phyloP scores from a whole-genome alignment of 108 stramenopile species.

The Cylindrotheca fusiformis region DNA sequence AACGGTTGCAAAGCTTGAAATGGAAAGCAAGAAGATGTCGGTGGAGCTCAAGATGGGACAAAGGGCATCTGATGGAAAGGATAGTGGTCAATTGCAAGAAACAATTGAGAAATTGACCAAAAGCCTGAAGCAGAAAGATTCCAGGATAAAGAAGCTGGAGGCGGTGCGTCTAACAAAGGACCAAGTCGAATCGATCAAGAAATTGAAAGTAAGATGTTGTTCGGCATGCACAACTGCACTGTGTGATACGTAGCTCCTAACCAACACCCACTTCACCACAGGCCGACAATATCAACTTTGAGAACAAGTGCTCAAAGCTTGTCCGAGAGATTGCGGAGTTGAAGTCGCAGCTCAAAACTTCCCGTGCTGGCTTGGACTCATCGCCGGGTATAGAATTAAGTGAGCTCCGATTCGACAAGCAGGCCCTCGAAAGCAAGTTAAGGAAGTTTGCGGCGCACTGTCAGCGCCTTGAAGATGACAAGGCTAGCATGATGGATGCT shows the following conservation, averaged over 20 bases:
- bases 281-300: constrained; percentile 52
- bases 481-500: constrained; percentile 50
- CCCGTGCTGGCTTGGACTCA: constrained; percentile 18
- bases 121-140: constrained; percentile 53
- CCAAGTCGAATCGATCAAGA: constrained; percentile 61
- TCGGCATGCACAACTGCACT: no score
- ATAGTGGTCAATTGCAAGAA: background rate
- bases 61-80: background rate
- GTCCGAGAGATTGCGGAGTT: constrained; percentile 19
- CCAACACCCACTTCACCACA: background rate
- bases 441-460: constrained; percentile 76
- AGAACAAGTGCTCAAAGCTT: constrained; percentile 28
- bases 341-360: constrained; percentile 5
- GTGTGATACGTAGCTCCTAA: no score
- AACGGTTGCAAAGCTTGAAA: constrained; percentile 26
- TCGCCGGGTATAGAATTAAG: constrained; percentile 29
- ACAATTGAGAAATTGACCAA: constrained; percentile 29
- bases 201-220: constrained; percentile 64
- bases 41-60: constrained; percentile 10
- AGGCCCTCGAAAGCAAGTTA: constrained; percentile 74
- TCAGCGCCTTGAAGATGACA: constrained; percentile 75
- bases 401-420: constrained; percentile 60
- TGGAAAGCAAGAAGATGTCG: constrained; percentile 19
- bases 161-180: constrained; percentile 71
- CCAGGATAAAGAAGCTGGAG: constrained; percentile 79